These are phyloP conservation scores for Tarenaya hassleriana DNA, from an alignment of 345 rosid genomes.

Conservation along the genomic window DNA sequence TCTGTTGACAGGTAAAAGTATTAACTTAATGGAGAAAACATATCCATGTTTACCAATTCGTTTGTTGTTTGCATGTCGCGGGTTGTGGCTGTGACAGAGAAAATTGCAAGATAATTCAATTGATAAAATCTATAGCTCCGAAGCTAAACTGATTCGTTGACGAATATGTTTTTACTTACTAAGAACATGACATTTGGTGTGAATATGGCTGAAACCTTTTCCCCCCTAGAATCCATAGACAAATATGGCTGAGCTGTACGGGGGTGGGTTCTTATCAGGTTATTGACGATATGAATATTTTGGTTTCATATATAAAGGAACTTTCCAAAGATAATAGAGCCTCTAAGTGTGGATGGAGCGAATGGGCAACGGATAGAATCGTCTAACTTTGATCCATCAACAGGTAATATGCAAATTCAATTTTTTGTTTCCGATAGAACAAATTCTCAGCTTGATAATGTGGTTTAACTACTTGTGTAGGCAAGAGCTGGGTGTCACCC, in stretches of 20 bases:
- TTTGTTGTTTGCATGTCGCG: too few species aligned
- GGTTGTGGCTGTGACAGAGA: too few species aligned
- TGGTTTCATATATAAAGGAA: constrained; percentile 40
- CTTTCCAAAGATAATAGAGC: constrained; percentile 62
- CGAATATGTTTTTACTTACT: too few species aligned
- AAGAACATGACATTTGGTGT: too few species aligned
- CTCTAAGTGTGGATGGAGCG: constrained; percentile 76
- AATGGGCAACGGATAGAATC: constrained; percentile 67
- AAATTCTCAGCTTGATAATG: not conserved
- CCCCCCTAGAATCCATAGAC: too few species aligned
- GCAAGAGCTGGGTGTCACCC: constrained; percentile 82
- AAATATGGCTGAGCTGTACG: too few species aligned
- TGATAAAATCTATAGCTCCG: too few species aligned
- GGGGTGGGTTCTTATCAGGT: not conserved
- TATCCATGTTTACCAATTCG: constrained; percentile 5
- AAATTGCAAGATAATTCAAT: too few species aligned
- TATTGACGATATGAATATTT: constrained; percentile 4
- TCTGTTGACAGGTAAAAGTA: constrained; percentile 58
- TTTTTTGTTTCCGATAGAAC: not conserved
- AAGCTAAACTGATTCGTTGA: too few species aligned
- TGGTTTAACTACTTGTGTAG: constrained; percentile 27
- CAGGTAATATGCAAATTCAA: constrained; percentile 38
- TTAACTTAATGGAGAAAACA: too few species aligned
- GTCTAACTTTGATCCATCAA: constrained; percentile 52
- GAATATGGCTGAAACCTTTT: too few species aligned